Evolutionary conservation across 306 rosid genomes (phyloP).

Genomic region (Corylus heterophylla): DNA sequence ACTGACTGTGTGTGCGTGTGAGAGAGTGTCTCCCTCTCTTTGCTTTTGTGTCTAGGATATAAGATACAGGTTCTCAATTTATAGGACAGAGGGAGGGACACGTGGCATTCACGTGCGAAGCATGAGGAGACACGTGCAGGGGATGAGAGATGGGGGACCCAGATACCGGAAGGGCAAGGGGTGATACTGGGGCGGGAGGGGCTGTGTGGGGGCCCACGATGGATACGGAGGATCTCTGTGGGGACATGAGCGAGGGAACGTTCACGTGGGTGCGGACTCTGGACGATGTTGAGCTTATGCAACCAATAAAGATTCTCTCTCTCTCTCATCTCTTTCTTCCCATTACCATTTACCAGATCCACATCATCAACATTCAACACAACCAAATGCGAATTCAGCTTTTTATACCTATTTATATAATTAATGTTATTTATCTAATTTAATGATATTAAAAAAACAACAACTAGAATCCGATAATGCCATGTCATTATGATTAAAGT

Average conservation of each 20-base stretch:
- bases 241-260: conserved; percentile 42
- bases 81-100: conserved; percentile 39
- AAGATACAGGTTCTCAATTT: conserved; percentile 58
- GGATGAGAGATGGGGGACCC: conserved; percentile 6
- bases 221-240: conserved; percentile 88
- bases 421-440: too few species aligned
- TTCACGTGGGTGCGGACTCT: conserved; percentile 68
- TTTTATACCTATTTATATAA: too few species aligned
- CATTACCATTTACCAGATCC: background rate
- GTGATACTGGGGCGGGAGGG: too few species aligned
- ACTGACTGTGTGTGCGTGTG: conserved; percentile 4
- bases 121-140: conserved; percentile 47
- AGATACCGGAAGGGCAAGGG: background rate
- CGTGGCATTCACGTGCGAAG: conserved; percentile 59
- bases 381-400: background rate
- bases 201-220: conserved; percentile 43
- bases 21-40: conserved; percentile 18
- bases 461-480: too few species aligned
- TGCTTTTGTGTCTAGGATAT: conserved; percentile 32
- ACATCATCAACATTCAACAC: background rate
- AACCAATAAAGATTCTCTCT: conserved; percentile 24
- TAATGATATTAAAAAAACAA: too few species aligned
- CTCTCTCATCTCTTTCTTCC: background rate
- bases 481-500: too few species aligned
- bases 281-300: conserved; percentile 26